These are phyloP conservation scores for Ilex paraguariensis DNA, from an alignment of 305 asterid species.

Conservation along the genomic window DNA sequence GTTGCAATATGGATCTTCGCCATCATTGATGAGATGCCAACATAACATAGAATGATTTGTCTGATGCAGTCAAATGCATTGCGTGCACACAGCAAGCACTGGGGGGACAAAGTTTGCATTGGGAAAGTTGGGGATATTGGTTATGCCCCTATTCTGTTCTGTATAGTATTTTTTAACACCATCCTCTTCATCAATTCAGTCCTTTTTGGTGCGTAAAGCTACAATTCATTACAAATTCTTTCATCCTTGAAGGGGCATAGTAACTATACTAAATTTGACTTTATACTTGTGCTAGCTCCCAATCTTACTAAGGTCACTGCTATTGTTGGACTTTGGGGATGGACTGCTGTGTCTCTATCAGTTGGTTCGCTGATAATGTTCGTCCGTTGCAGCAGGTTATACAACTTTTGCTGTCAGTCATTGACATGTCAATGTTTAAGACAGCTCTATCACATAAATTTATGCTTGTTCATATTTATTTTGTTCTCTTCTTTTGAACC, in stretches of 20 bases:
- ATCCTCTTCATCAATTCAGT: slow-evolving; percentile 74
- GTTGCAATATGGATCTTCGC: neutral
- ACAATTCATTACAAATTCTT: slow-evolving; percentile 2
- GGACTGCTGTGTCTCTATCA: slow-evolving; percentile 73
- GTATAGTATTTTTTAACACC: slow-evolving; percentile 44
- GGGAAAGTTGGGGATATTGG: slow-evolving; percentile 59
- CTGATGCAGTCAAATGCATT: slow-evolving; percentile 63
- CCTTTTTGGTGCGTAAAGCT: slow-evolving; percentile 61
- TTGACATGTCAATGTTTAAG: neutral
- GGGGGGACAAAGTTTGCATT: slow-evolving; percentile 48
- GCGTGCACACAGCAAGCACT: slow-evolving; percentile 40
- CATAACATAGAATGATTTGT: slow-evolving; percentile 22
- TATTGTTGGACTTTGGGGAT: slow-evolving; percentile 89
- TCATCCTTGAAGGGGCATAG: slow-evolving; percentile 8
- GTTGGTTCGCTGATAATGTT: slow-evolving; percentile 74
- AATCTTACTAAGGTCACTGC: slow-evolving; percentile 83
- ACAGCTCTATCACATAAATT: neutral
- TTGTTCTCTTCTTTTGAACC: neutral
- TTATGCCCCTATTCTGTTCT: slow-evolving; percentile 84
- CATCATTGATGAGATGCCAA: too few relatives aligned
- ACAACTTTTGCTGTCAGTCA: slow-evolving; percentile 14
- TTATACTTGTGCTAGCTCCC: slow-evolving; percentile 54
- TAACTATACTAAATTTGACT: slow-evolving; percentile 25
- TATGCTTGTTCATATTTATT: neutral
- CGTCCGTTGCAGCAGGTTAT: slow-evolving; percentile 77